phyloP scores from a whole-genome alignment of 495 filamentous ascomycete species.

The Trichoderma asperelloides region DNA sequence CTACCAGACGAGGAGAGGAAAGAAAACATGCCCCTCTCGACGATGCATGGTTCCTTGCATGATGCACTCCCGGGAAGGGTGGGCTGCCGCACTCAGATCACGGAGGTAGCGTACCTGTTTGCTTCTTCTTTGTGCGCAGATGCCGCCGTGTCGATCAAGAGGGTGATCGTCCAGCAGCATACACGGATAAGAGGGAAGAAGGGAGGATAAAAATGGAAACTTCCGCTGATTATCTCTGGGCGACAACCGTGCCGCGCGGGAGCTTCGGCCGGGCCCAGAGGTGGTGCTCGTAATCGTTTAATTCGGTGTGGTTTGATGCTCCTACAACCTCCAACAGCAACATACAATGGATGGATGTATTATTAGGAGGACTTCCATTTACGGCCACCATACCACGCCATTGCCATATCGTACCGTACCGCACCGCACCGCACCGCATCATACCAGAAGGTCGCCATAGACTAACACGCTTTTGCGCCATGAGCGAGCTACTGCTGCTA shows the following conservation, averaged over 20 bases:
- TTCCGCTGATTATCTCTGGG: neutral
- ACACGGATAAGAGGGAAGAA: neutral
- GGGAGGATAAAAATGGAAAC: neutral
- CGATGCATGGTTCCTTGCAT: conserved; percentile 5
- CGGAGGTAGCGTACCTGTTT: neutral
- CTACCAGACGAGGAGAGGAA: no score
- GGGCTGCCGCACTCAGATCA: neutral
- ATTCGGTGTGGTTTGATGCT: no score
- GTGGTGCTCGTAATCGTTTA: neutral
- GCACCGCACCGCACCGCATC: no score
- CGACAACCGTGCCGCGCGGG: neutral
- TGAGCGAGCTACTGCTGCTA: no score
- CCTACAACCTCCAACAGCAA: no score
- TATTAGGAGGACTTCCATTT: no score
- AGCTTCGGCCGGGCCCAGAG: neutral
- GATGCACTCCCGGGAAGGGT: neutral
- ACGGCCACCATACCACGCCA: no score
- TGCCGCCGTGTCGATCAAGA: neutral
- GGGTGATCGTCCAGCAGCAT: neutral
- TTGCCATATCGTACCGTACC: no score
- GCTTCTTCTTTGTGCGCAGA: neutral
- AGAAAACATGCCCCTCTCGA: no score
- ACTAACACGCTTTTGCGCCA: no score
- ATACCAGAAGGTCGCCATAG: no score
- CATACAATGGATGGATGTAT: no score